phyloP scores from a whole-genome alignment of 2,329 filamentous ascomycete genomes.

The Colletotrichum sp. region DNA sequence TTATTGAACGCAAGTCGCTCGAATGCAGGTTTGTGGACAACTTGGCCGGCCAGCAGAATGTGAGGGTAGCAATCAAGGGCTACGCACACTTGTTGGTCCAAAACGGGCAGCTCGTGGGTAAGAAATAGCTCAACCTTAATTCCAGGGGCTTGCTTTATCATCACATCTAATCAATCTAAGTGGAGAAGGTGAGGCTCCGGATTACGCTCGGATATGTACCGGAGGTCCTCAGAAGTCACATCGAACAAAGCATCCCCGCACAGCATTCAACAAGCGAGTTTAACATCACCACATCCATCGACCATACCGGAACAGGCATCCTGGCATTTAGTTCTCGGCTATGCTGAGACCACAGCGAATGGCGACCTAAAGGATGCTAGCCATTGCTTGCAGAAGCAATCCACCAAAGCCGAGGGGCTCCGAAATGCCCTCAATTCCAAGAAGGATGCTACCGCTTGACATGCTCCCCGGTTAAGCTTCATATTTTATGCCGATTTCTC shows the following conservation, averaged over 20 bases:
- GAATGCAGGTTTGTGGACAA: background rate
- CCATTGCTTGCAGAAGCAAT: accelerated
- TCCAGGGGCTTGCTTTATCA: background rate
- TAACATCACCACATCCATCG: background rate
- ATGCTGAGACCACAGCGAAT: background rate
- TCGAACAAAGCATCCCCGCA: background rate
- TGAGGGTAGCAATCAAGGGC: background rate
- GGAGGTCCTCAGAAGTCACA: background rate
- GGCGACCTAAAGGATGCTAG: background rate
- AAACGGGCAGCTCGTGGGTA: background rate
- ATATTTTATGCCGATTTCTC: background rate
- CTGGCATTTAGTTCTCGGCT: background rate
- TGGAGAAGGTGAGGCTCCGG: background rate
- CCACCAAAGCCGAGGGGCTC: background rate
- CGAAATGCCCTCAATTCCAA: background rate
- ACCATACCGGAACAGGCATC: background rate
- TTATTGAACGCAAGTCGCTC: background rate
- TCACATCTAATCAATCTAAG: background rate
- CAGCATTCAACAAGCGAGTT: background rate
- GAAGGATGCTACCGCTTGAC: background rate
- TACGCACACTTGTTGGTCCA: background rate
- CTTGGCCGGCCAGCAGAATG: background rate
- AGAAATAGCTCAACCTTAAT: background rate
- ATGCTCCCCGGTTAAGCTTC: background rate
- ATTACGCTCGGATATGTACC: background rate